Conservation (phyloP, 2,329 filamentous ascomycete genomes). For the Capronia americana region DNA sequence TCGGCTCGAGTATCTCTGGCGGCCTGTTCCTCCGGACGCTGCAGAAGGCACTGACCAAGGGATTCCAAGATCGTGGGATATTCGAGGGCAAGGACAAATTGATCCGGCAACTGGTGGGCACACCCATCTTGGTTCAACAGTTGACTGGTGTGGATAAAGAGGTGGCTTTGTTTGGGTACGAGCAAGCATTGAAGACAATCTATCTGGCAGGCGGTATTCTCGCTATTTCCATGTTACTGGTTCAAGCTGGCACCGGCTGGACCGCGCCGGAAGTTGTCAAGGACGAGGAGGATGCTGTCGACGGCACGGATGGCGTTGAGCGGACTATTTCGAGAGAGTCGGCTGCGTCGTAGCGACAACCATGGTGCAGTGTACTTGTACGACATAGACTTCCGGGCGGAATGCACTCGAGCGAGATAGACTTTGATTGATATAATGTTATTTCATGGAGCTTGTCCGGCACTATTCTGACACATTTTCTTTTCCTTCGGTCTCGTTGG, state of each 20-base stretch:
- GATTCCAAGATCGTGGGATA: conserved; percentile 59
- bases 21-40: conserved; percentile 74
- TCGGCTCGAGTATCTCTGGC: conserved; percentile 79
- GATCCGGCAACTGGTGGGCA: conserved; percentile 63
- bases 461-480: neutral
- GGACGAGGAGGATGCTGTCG: conserved; percentile 36
- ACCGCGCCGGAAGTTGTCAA: conserved; percentile 45
- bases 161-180: conserved; percentile 62
- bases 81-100: conserved; percentile 50
- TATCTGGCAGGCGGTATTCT: conserved; percentile 60
- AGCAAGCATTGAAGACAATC: conserved; percentile 59
- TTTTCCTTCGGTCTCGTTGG: neutral
- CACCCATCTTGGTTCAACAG: conserved; percentile 60
- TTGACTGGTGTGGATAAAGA: conserved; percentile 58
- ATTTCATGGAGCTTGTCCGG: too few relatives aligned
- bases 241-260: conserved; percentile 68
- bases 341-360: neutral
- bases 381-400: neutral
- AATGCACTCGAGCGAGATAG: neutral
- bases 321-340: conserved; percentile 23
- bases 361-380: neutral
- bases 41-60: conserved; percentile 59
- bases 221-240: conserved; percentile 55
- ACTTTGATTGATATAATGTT: neutral
- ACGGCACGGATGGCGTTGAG: neutral